phyloP scores from a whole-genome alignment of 345 rosid genomes.

The Hibiscus trionum region DNA sequence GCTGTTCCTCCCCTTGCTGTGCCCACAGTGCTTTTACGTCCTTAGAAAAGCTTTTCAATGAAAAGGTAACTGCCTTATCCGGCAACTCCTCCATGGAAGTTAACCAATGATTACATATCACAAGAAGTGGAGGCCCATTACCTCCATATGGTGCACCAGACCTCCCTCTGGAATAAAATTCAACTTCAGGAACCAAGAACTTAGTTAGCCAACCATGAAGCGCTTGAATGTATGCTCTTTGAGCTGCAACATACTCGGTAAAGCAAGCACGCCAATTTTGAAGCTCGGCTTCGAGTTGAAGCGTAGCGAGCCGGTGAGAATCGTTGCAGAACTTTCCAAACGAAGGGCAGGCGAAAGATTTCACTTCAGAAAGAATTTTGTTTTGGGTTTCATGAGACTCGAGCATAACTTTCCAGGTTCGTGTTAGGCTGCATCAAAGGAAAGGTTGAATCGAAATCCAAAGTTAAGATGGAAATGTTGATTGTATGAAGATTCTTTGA shows the following conservation, averaged over 20 bases:
- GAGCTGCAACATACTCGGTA: conserved; percentile 38
- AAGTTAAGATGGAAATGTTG: conserved; percentile 2
- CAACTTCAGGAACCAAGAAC: conserved; percentile 55
- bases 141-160: conserved; percentile 29
- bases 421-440: conserved; percentile 34
- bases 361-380: conserved; percentile 54
- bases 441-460: conserved; percentile 12
- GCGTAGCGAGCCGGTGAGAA: conserved; percentile 62
- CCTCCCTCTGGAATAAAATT: conserved; percentile 43
- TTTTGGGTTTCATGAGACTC: conserved; percentile 74
- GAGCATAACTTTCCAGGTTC: conserved; percentile 57
- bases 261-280: conserved; percentile 56
- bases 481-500: not conserved
- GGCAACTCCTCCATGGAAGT: conserved; percentile 42
- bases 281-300: conserved; percentile 71
- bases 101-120: conserved; percentile 47
- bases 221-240: conserved; percentile 48
- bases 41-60: conserved; percentile 55
- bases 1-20: conserved; percentile 63
- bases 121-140: conserved; percentile 48
- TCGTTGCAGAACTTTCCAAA: conserved; percentile 56
- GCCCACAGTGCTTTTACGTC: conserved; percentile 51
- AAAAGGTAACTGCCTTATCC: conserved; percentile 31
- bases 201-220: conserved; percentile 61
- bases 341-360: conserved; percentile 38